phyloP scores from a whole-genome alignment of 192 early-diverging fungal genomes.

The Piromyces sp. region DNA sequence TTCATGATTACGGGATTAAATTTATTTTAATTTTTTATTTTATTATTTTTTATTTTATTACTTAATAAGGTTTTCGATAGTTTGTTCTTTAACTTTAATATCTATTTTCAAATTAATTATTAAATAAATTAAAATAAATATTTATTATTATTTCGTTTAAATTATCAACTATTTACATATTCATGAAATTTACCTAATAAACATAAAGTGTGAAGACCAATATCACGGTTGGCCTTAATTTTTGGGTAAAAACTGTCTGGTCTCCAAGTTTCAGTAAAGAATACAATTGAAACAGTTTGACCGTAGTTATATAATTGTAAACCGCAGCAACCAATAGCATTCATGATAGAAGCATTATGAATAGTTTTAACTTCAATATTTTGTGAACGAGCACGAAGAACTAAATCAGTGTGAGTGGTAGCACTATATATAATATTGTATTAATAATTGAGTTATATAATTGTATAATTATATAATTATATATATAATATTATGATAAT shows the following conservation, averaged over 20 bases:
- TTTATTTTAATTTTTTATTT: too few species aligned
- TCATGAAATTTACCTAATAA: constrained; percentile 44
- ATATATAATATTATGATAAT: too few species aligned
- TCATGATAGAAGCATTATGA: constrained; percentile 99
- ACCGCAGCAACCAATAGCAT: constrained; percentile 86
- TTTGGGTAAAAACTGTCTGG: constrained; percentile 94
- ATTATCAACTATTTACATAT: too few species aligned
- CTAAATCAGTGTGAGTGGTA: constrained; percentile 92
- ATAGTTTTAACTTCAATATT: constrained; percentile 72
- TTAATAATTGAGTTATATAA: too few species aligned
- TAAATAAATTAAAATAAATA: too few species aligned
- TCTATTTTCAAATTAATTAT: constrained; percentile 17
- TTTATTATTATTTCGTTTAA: too few species aligned
- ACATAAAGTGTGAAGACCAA: constrained; percentile 86
- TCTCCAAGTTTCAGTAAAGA: constrained; percentile 90
- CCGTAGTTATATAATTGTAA: constrained; percentile 96
- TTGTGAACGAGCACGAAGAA: constrained; percentile 78
- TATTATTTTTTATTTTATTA: constrained; percentile 2
- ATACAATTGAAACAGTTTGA: constrained; percentile 94
- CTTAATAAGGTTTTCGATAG: constrained; percentile 83
- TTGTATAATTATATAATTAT: too few species aligned
- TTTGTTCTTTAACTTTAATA: constrained; percentile 98
- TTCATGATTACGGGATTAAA: too few species aligned
- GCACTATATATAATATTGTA: constrained; percentile 39
- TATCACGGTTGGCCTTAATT: constrained; percentile 63